Evolutionary conservation across 345 rosid species (phyloP).

Genomic region (Hibiscus mutabilis): DNA sequence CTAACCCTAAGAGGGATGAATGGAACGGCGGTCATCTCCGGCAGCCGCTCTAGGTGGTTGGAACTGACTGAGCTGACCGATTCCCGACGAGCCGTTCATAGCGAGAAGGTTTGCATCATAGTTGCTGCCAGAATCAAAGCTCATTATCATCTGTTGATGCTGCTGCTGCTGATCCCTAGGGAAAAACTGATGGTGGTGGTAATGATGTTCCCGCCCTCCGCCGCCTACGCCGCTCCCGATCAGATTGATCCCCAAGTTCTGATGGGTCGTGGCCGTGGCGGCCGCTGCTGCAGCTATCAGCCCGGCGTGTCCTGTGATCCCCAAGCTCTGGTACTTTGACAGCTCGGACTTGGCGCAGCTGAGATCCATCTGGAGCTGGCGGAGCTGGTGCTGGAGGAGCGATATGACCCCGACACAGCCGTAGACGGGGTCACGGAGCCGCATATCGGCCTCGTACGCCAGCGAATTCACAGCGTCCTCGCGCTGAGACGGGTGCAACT

Average conservation of each 20-base stretch:
- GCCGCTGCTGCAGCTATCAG: slow-evolving; percentile 53
- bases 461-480: slow-evolving; percentile 40
- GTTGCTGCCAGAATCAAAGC: slow-evolving; percentile 43
- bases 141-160: slow-evolving; percentile 54
- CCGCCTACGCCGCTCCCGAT: slow-evolving; percentile 34
- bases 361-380: slow-evolving; percentile 37
- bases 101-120: slow-evolving; percentile 27
- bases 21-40: slow-evolving; percentile 70
- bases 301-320: slow-evolving; percentile 46
- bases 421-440: slow-evolving; percentile 38
- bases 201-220: slow-evolving; percentile 36
- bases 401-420: slow-evolving; percentile 44
- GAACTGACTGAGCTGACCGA: slow-evolving; percentile 74
- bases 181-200: slow-evolving; percentile 69
- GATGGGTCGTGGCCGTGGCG: slow-evolving; percentile 28
- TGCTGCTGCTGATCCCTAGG: slow-evolving; percentile 49
- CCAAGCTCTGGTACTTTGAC: slow-evolving; percentile 52
- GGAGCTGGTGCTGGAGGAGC: slow-evolving; percentile 38
- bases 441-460: slow-evolving; percentile 40
- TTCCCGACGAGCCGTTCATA: slow-evolving; percentile 48
- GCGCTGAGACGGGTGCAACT: slow-evolving; percentile 32
- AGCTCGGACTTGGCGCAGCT: slow-evolving; percentile 55
- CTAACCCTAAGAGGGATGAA: slow-evolving; percentile 68
- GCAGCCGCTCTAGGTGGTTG: slow-evolving; percentile 77
- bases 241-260: slow-evolving; percentile 58